phyloP scores from a whole-genome alignment of 805 yeast genomes.

The Kodamaea fukazawae region DNA sequence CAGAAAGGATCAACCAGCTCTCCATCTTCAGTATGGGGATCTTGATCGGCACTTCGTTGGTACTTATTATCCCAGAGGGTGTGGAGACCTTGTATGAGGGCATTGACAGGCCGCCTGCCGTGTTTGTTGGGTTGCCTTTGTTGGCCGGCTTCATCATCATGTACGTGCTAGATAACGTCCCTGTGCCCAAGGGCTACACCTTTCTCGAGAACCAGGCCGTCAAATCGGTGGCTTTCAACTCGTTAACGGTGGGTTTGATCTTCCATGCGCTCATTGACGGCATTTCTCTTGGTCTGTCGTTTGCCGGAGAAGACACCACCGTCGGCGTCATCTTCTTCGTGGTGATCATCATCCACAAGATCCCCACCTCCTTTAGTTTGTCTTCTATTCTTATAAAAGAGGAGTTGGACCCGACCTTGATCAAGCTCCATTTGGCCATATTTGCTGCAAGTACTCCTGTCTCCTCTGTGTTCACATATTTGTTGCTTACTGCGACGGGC shows the following conservation, averaged over 20 bases:
- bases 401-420: constrained; percentile 27
- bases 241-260: constrained; percentile 59
- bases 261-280: constrained; percentile 75
- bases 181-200: background rate
- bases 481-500: constrained; percentile 31
- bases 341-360: constrained; percentile 66
- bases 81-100: constrained; percentile 40
- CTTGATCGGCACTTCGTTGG: constrained; percentile 56
- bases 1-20: constrained; percentile 30
- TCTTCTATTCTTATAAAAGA: constrained; percentile 49
- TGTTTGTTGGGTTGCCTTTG: constrained; percentile 46
- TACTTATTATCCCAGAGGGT: constrained; percentile 67
- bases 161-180: constrained; percentile 46
- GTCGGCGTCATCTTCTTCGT: constrained; percentile 48
- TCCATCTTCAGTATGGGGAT: constrained; percentile 60
- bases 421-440: constrained; percentile 46
- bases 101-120: constrained; percentile 15
- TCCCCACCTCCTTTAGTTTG: constrained; percentile 73
- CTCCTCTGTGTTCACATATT: constrained; percentile 53
- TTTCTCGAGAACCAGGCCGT: constrained; percentile 7
- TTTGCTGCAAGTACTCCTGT: constrained; percentile 64
- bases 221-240: constrained; percentile 33
- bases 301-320: constrained; percentile 34
- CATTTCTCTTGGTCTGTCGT: constrained; percentile 63
- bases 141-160: constrained; percentile 54